Evolutionary conservation across 2,329 filamentous ascomycete species (phyloP).

Genomic region (Triangularia setosa): DNA sequence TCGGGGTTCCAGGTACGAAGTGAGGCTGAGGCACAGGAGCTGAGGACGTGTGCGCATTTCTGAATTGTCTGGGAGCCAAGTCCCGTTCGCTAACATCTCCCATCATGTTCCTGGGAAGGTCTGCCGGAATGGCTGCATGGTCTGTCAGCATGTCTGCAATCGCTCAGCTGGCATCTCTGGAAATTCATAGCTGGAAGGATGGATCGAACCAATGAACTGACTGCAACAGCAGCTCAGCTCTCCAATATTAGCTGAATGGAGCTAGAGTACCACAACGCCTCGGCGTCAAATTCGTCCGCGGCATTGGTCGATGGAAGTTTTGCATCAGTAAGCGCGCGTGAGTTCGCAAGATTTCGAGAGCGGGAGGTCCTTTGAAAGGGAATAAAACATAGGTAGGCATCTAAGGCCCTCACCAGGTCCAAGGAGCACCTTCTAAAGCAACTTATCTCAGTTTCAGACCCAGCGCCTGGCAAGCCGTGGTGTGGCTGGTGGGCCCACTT

Average conservation of each 20-base stretch:
- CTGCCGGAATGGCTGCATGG: background rate
- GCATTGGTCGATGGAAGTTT: background rate
- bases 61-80: background rate
- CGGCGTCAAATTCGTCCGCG: background rate
- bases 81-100: background rate
- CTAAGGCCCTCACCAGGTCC: no score
- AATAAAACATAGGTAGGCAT: no score
- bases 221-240: background rate
- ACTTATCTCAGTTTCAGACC: no score
- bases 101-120: background rate
- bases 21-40: background rate
- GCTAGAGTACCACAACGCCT: background rate
- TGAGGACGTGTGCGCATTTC: background rate
- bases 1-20: background rate
- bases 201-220: background rate
- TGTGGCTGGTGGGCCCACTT: no score
- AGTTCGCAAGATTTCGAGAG: no score
- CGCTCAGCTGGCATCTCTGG: background rate
- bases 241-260: background rate
- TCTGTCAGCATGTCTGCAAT: background rate
- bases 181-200: background rate
- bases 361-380: no score
- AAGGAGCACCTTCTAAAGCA: background rate
- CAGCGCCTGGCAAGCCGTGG: no score
- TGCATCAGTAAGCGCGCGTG: background rate